These are phyloP conservation scores for Golubevia sp. DNA, from an alignment of 1,284 basidiomycete species.

Conservation along the genomic window DNA sequence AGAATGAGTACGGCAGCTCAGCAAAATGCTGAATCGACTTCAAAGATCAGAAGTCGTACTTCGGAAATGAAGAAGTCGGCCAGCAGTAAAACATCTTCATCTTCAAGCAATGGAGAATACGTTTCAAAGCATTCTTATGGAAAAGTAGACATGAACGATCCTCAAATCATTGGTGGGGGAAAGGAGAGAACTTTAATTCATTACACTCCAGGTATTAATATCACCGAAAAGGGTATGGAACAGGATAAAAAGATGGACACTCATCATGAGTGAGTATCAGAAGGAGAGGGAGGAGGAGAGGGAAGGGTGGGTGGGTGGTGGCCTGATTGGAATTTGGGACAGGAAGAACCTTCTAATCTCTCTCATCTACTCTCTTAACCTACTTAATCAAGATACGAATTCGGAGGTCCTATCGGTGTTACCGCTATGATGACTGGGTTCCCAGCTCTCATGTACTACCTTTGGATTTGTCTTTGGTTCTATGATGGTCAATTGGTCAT, in stretches of 20 bases:
- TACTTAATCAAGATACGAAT: conserved; percentile 97
- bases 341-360: too few relatives aligned
- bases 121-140: conserved; percentile 34
- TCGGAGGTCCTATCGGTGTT: conserved; percentile 91
- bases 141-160: conserved; percentile 47
- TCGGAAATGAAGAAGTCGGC: background rate
- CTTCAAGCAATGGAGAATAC: background rate
- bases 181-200: conserved; percentile 38
- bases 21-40: background rate
- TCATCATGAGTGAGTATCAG: conserved; percentile 37
- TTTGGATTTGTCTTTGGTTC: conserved; percentile 97
- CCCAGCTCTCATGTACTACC: conserved; percentile 92
- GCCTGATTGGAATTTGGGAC: too few relatives aligned
- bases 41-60: background rate
- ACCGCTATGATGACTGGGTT: conserved; percentile 92
- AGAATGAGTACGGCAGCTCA: background rate
- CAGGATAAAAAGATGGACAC: conserved; percentile 55
- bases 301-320: too few relatives aligned
- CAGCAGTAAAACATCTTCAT: background rate
- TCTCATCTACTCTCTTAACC: too few relatives aligned
- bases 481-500: conserved; percentile 85
- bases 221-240: conserved; percentile 50
- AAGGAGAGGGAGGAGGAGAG: too few relatives aligned
- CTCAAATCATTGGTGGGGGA: conserved; percentile 55
- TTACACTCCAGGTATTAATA: conserved; percentile 54